phyloP scores from a whole-genome alignment of 2,329 filamentous ascomycete genomes.

The Pseudohalonectria lignicola region DNA sequence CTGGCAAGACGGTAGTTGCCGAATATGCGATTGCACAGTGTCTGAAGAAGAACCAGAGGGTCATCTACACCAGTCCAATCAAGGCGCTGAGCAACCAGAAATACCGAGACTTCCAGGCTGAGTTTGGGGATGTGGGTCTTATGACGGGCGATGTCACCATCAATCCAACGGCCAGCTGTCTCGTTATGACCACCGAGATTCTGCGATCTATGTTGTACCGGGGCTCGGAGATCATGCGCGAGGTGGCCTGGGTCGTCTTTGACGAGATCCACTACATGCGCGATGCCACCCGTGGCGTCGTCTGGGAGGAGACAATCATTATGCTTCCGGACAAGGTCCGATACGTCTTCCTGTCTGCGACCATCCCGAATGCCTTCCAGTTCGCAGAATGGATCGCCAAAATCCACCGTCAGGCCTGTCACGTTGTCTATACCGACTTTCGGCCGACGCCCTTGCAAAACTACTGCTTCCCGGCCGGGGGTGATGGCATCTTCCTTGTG shows the following conservation, averaged over 20 bases:
- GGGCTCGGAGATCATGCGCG: constrained; percentile 97
- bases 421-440: constrained; percentile 99
- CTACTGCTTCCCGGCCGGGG: constrained; percentile 92
- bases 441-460: constrained; percentile 92
- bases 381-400: constrained; percentile 99
- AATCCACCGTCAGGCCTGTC: constrained; percentile 93
- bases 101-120: constrained; percentile 88
- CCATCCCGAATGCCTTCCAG: constrained; percentile 97
- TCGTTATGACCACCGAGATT: constrained; percentile 99
- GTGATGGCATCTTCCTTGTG: constrained; percentile 84
- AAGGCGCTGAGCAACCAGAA: constrained; percentile 99
- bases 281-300: constrained; percentile 86
- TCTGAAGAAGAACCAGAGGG: constrained; percentile 91
- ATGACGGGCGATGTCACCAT: constrained; percentile 99
- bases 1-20: constrained; percentile 95
- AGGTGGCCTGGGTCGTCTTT: constrained; percentile 97
- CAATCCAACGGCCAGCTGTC: constrained; percentile 92
- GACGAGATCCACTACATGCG: constrained; percentile 99
- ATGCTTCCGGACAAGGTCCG: constrained; percentile 95
- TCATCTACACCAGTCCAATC: constrained; percentile 99
- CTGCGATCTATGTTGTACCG: constrained; percentile 95
- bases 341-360: constrained; percentile 96
- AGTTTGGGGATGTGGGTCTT: constrained; percentile 92
- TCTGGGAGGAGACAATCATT: constrained; percentile 99
- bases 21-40: constrained; percentile 98